These are phyloP conservation scores for Hordeum marinum DNA, from an alignment of 176 grass and related monocot species.

Conservation along the genomic window DNA sequence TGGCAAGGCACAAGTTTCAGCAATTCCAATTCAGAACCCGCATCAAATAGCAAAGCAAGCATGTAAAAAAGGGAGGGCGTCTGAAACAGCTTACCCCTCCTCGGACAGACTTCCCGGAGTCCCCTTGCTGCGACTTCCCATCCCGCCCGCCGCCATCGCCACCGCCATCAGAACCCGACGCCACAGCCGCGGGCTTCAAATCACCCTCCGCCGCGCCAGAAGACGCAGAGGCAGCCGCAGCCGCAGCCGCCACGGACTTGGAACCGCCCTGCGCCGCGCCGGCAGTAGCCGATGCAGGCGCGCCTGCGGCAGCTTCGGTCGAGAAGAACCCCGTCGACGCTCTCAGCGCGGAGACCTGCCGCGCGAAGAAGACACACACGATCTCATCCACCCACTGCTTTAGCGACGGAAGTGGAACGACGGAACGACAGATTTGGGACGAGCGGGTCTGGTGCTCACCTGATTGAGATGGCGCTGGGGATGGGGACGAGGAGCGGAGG, in stretches of 20 bases:
- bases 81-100: conserved; percentile 48
- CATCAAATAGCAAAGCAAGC: not conserved
- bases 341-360: not conserved
- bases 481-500: not conserved
- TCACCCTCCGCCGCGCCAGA: not conserved
- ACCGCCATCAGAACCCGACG: not conserved
- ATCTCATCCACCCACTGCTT: not conserved
- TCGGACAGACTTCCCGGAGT: conserved; percentile 41
- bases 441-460: not conserved
- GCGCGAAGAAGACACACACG: not conserved
- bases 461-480: not conserved
- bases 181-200: not conserved
- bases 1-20: not conserved
- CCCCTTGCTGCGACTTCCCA: conserved; percentile 33
- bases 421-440: not conserved
- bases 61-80: not conserved
- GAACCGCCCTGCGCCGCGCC: not conserved
- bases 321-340: conserved; percentile 3
- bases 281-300: not conserved
- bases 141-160: not conserved
- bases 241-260: not conserved
- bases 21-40: not conserved
- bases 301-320: not conserved
- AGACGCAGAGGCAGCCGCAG: not conserved
- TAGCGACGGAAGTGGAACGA: not conserved